These are phyloP conservation scores for Ophiostoma angusticollis DNA, from an alignment of 2,329 filamentous ascomycete genomes.

Conservation along the genomic window DNA sequence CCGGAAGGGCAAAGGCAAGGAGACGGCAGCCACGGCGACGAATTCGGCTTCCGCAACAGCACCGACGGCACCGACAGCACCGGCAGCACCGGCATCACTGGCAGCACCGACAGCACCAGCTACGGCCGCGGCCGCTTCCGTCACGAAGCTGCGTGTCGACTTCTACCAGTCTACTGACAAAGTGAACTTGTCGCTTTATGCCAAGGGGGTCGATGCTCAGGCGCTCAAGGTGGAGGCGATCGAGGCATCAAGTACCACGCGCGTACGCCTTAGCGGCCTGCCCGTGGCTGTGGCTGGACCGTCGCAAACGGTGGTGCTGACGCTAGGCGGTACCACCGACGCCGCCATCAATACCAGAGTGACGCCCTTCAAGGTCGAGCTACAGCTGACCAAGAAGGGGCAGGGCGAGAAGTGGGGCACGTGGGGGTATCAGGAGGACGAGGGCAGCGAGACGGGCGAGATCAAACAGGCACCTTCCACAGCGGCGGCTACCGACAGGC, in stretches of 20 bases:
- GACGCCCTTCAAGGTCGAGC: constrained; percentile 23
- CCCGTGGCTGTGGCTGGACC: constrained; percentile 14
- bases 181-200: constrained; percentile 26
- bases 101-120: not conserved
- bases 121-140: constrained; percentile 11
- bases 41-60: not conserved
- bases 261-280: constrained; percentile 12
- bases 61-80: not conserved
- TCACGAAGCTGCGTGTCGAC: constrained; percentile 25
- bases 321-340: constrained; percentile 17
- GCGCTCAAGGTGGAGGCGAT: constrained; percentile 2
- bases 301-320: constrained; percentile 12
- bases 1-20: too few relatives aligned
- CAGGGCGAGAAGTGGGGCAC: constrained; percentile 19
- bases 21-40: not conserved
- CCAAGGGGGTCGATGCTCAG: constrained; percentile 24
- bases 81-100: not conserved
- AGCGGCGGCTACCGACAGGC: not conserved
- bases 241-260: not conserved
- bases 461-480: not conserved
- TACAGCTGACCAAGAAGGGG: constrained; percentile 18
- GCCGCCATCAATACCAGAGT: constrained; percentile 15
- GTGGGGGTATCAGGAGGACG: constrained; percentile 18
- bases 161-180: constrained; percentile 28
- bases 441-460: constrained; percentile 5